Base-by-base conservation (phyloP, 352 stramenopile species). In the Globisporangium spiculum region DNA sequence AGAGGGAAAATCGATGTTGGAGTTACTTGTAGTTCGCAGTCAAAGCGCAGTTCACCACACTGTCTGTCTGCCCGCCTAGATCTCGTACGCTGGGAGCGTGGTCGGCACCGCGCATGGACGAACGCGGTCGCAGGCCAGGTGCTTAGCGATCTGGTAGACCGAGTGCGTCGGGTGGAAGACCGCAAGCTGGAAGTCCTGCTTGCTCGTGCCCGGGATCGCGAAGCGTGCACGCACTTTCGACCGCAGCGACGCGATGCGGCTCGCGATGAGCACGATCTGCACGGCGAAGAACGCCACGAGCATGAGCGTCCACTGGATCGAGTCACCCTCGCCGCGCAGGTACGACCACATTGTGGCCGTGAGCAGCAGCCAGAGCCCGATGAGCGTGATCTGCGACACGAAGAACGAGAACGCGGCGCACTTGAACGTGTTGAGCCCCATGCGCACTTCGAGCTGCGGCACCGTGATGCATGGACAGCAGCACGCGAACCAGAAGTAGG, bases 311-410 rank as follows among this genome's bases (percentile, higher is more conserved):
- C 48, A 60, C 50, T 60, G 53, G 30, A 67, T 30, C 22, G 61
- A 60, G 46, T 67, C 30, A 18, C 50, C 48, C 10, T 65, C 48
- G 26, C 41, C 60, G 24, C 18, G 18, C 10, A 67, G 10, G 53
- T 67, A 67, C 48, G 18, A 60, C 46, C 61, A 67, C 18, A 60
- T 4, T 1, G 61, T 52, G 2, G 48, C 50, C n/a, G 24, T 59
- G 24, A 60, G 61, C 61, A 58, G 26, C 48, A 74, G 16, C 14
- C 72, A 63, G 60, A 71, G 60, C 26, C 59, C 44, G 30, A 67
- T 24, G 44, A 67, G 62, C 50, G 50, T 50, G 48, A 59, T n/a
- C 16, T 53, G 48, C 22, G 62, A 60, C 18, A 60, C 30, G 10
- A 60, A 67, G 32, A 44, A 59, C 32, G 48, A 60, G 16, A 61